phyloP scores from a whole-genome alignment of 2,329 filamentous ascomycete genomes.

The Thermothelomyces thermophilus region DNA sequence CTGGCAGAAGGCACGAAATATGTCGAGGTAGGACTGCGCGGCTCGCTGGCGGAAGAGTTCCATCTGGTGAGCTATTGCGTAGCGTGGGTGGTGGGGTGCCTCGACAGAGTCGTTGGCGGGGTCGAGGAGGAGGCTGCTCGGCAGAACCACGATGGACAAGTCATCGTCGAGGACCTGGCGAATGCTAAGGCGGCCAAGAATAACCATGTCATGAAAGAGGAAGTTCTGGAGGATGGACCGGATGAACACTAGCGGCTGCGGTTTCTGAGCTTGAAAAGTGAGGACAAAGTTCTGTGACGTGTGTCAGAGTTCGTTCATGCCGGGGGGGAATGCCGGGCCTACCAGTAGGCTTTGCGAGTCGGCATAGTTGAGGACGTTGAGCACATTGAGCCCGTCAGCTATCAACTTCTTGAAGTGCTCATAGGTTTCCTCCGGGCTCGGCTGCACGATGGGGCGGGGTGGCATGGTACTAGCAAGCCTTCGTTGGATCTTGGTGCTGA shows the following conservation, averaged over 20 bases:
- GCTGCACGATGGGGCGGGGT: constrained; percentile 77
- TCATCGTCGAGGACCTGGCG: constrained; percentile 75
- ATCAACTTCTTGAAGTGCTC: constrained; percentile 64
- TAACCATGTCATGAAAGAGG: constrained; percentile 64
- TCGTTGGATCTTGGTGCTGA: constrained; percentile 86
- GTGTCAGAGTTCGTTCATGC: not conserved
- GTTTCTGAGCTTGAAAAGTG: constrained; percentile 69
- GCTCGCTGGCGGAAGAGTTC: constrained; percentile 58
- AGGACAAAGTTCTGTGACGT: constrained; percentile 62
- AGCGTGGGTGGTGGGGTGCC: constrained; percentile 63
- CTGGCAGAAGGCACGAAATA: constrained; percentile 78
- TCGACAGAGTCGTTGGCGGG: constrained; percentile 71
- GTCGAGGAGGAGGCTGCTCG: constrained; percentile 63
- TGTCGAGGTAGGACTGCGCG: constrained; percentile 69
- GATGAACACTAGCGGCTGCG: constrained; percentile 77
- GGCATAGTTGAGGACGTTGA: constrained; percentile 48
- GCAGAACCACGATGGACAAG: constrained; percentile 68
- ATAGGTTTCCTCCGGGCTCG: constrained; percentile 66
- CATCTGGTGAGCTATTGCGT: constrained; percentile 66
- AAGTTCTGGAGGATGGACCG: constrained; percentile 72
- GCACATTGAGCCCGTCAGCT: constrained; percentile 58
- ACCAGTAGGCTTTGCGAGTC: constrained; percentile 66
- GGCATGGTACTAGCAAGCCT: constrained; percentile 89
- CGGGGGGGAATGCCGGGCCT: constrained; percentile 25
- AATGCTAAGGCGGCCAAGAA: constrained; percentile 61